Percentiles rank a stretch among this genome's conserved stretches.
Evolutionary conservation across 1,284 basidiomycete species (phyloP).

Genomic region (Thelephora terrestris): DNA sequence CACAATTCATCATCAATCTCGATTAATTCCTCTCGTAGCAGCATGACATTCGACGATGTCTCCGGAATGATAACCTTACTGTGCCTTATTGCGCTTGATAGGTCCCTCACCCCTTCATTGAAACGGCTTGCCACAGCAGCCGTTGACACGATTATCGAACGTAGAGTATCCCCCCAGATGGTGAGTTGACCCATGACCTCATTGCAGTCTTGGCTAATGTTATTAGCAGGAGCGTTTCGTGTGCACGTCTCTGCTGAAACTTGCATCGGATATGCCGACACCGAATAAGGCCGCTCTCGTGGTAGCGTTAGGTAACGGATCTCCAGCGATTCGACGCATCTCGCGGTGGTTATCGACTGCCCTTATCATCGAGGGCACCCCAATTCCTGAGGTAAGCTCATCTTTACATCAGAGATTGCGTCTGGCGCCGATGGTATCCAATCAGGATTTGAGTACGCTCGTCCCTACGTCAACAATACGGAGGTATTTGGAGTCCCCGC

Average conservation of each 20-base stretch:
- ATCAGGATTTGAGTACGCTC: constrained; percentile 22
- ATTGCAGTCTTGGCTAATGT: constrained; percentile 2
- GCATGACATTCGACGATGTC: constrained; percentile 29
- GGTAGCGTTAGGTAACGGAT: constrained; percentile 41
- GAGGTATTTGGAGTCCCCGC: constrained; percentile 13
- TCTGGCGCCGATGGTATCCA: background rate
- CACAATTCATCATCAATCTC: background rate
- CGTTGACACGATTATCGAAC: constrained; percentile 35
- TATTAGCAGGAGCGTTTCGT: constrained; percentile 34
- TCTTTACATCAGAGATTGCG: background rate
- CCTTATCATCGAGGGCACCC: constrained; percentile 23
- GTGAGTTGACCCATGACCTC: constrained; percentile 20
- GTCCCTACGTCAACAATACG: constrained; percentile 8
- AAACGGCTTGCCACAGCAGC: constrained; percentile 33
- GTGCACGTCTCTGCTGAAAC: constrained; percentile 32
- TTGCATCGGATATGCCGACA: constrained; percentile 26
- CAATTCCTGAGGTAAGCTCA: constrained; percentile 14
- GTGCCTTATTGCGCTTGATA: constrained; percentile 47
- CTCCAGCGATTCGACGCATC: constrained; percentile 39
- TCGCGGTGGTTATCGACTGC: constrained; percentile 42
- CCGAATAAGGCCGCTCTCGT: constrained; percentile 39
- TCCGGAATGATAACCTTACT: constrained; percentile 40
- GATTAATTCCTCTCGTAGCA: constrained; percentile 15
- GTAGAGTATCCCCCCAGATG: constrained; percentile 20
- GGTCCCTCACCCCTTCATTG: constrained; percentile 32